Conservation (phyloP, 495 filamentous ascomycete species). For the Hypoxylon fragiforme region DNA sequence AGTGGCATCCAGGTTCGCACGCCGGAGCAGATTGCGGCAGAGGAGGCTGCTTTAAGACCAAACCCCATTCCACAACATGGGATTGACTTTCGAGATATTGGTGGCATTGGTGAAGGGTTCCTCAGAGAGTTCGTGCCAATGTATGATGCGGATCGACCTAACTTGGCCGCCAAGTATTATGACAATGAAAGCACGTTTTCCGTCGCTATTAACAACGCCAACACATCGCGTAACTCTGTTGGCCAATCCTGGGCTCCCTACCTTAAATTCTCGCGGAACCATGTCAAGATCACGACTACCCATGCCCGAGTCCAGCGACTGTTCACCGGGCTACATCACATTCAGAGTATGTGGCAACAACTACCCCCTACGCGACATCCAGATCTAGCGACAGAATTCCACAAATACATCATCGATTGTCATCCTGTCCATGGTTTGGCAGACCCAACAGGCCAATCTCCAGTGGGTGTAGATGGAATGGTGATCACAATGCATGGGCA, state of each 20-base stretch:
- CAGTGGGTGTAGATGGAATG: constrained; percentile 71
- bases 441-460: constrained; percentile 67
- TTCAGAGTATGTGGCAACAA: constrained; percentile 65
- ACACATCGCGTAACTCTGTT: constrained; percentile 46
- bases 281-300: constrained; percentile 66
- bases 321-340: constrained; percentile 65
- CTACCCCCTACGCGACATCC: constrained; percentile 80
- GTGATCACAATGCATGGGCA: constrained; percentile 80
- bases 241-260: constrained; percentile 71
- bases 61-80: constrained; percentile 68
- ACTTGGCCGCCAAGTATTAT: constrained; percentile 69
- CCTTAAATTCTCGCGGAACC: constrained; percentile 79
- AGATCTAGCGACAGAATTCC: constrained; percentile 59
- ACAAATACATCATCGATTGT: constrained; percentile 82
- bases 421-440: constrained; percentile 71
- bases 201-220: constrained; percentile 64
- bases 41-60: constrained; percentile 42
- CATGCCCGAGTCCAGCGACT: constrained; percentile 63
- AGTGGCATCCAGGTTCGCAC: constrained; percentile 73
- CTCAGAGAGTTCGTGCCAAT: constrained; percentile 71
- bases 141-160: constrained; percentile 72
- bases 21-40: constrained; percentile 62
- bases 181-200: constrained; percentile 80
- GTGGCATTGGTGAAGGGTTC: constrained; percentile 73
- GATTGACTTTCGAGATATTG: constrained; percentile 75